Evolutionary conservation across 768 basidiomycete genomes (phyloP), one percentile per base, ranked within the genome.

Genomic region (Psilocybe cubensis): DNA sequence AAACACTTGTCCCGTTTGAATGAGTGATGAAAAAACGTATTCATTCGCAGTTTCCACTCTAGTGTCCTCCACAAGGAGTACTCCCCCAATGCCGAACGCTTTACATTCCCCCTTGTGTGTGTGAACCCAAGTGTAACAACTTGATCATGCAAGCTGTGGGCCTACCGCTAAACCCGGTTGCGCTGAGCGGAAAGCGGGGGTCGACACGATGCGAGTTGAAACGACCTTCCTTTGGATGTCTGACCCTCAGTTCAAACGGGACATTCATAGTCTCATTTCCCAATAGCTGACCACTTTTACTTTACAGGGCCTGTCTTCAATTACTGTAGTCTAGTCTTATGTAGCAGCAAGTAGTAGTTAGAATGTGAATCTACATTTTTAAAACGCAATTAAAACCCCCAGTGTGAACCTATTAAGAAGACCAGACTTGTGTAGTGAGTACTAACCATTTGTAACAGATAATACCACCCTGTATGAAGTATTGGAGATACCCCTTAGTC

Each of bases 221-320:
- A 83, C 73, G 79, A 85, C 84, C 89, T 89, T 91, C 88, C 88
- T 87, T 89, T 88, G 89, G 88, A 91, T 91, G 89, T 90, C 89
- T 90, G 89, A 90, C 72, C 74, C 66, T 59, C 48, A 45, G 29
- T 54, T 52, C 50, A 53, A 54, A 59, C 42, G 52, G 48, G 41
- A 9, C n/a, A n/a, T n/a, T n/a, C n/a, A n/a, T n/a, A n/a, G n/a
- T 27, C 17, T 5, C 20, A 18, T 23, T 29, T 23, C 18, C 17
- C 9, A 21, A 9, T 18, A 21, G 41, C 33, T 9, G 20, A 20
- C 20, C 41, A 7, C 8, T 42, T 17, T 9, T 23, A 21, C 21
- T 5, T 17, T 17, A 23, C 7, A 6, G 17, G 41, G 17, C 5
- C 6, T 42, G 41, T n/a, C 7, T n/a, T 42, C n/a, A n/a, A n/a